These are phyloP conservation scores for Ogataea pini DNA, from an alignment of 805 yeast species.

Conservation along the genomic window DNA sequence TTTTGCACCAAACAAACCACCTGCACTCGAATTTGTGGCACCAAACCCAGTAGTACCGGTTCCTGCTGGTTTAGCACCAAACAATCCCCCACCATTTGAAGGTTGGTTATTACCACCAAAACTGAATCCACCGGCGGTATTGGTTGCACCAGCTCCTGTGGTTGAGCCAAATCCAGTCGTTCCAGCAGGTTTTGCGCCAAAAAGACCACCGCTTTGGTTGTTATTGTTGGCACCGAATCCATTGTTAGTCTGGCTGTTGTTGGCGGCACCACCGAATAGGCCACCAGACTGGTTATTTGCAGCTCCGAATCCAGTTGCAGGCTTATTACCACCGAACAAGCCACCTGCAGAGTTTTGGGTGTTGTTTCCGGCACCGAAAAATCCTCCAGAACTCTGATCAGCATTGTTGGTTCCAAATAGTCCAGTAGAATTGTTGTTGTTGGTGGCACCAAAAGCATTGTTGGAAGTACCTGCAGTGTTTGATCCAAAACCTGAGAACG, in stretches of 20 bases:
- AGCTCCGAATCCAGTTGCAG: slow-evolving; percentile 17
- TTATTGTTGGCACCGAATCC: slow-evolving; percentile 21
- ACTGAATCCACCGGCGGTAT: slow-evolving; percentile 21
- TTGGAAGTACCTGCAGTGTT: slow-evolving; percentile 19
- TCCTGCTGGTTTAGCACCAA: slow-evolving; percentile 32
- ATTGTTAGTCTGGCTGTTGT: slow-evolving; percentile 21
- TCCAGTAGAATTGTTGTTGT: slow-evolving; percentile 5
- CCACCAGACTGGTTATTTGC: slow-evolving; percentile 28
- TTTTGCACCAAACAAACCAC: slow-evolving; percentile 40
- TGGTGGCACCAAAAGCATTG: slow-evolving; percentile 13
- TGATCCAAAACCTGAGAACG: slow-evolving; percentile 34
- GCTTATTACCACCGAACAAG: slow-evolving; percentile 33
- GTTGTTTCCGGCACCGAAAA: slow-evolving; percentile 20
- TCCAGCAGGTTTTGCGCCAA: slow-evolving; percentile 34
- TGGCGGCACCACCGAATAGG: slow-evolving; percentile 34
- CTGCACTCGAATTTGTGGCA: slow-evolving; percentile 24
- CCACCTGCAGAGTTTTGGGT: slow-evolving; percentile 26
- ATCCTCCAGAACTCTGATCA: slow-evolving; percentile 25
- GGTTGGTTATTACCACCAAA: slow-evolving; percentile 10
- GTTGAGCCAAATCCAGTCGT: slow-evolving; percentile 30
- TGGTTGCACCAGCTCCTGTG: slow-evolving; percentile 22
- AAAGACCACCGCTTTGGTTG: slow-evolving; percentile 39
- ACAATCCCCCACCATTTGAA: slow-evolving; percentile 37
- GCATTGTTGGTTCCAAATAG: slow-evolving; percentile 22
- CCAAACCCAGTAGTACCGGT: slow-evolving; percentile 35